These are phyloP conservation scores for Aspergillus phoenicis DNA, from an alignment of 2,329 filamentous ascomycete species.

Conservation along the genomic window DNA sequence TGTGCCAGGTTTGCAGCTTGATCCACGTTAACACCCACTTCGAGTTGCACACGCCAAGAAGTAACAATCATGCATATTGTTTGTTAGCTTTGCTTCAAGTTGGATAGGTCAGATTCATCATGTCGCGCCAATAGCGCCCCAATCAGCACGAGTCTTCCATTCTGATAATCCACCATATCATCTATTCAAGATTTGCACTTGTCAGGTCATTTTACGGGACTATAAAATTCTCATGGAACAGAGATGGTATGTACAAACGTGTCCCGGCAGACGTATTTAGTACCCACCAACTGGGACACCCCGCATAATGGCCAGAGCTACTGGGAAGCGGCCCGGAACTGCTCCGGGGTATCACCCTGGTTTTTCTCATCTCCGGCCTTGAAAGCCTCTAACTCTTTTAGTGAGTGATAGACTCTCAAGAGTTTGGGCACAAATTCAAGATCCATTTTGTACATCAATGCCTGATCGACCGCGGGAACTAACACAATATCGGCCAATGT, in stretches of 20 bases:
- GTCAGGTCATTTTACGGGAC: too few species aligned
- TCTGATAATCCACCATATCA: not conserved
- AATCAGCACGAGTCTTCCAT: not conserved
- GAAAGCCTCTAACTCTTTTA: not conserved
- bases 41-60: not conserved
- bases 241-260: not conserved
- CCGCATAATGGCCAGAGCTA: not conserved
- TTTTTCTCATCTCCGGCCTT: not conserved
- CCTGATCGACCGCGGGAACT: conserved; percentile 4
- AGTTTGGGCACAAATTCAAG: not conserved
- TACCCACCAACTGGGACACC: not conserved
- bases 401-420: not conserved
- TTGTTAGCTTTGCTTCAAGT: not conserved
- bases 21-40: not conserved
- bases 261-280: not conserved
- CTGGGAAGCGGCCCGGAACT: not conserved
- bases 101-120: not conserved
- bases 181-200: not conserved
- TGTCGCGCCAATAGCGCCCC: not conserved
- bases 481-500: not conserved
- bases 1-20: not conserved
- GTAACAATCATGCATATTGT: not conserved
- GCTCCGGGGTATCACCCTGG: conserved; percentile 8
- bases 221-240: not conserved
- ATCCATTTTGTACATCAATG: not conserved